Percentiles rank a stretch among this genome's conserved stretches.
phyloP scores from a whole-genome alignment of 441 rosid genomes.

The Pelargonium australe region DNA sequence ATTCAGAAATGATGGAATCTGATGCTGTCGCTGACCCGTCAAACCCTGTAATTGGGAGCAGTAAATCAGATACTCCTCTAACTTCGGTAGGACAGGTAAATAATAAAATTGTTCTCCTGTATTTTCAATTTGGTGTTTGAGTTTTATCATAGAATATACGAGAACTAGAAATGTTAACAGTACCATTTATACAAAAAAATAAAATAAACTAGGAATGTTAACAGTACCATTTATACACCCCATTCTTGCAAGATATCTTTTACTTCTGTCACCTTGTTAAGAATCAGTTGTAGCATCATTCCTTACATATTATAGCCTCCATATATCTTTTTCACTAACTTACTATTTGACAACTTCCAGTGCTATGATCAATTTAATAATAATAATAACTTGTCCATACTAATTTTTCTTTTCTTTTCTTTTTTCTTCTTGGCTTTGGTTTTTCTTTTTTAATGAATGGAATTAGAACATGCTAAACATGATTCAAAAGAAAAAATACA shows the following conservation, averaged over 20 bases:
- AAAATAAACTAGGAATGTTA: background rate
- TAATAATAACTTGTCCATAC: background rate
- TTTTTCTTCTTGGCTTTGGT: background rate
- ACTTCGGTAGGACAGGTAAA: conserved; percentile 12
- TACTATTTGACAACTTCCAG: background rate
- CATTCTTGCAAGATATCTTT: background rate
- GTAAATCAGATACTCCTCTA: conserved; percentile 6
- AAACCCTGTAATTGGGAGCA: conserved; percentile 10
- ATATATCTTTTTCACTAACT: background rate
- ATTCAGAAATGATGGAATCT: conserved; percentile 18
- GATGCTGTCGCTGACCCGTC: conserved; percentile 16
- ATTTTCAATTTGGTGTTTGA: background rate
- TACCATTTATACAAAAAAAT: background rate
- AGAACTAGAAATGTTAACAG: background rate
- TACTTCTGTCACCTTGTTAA: background rate
- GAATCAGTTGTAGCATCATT: background rate
- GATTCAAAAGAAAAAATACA: too few relatives aligned
- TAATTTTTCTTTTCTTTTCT: background rate
- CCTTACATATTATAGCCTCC: background rate
- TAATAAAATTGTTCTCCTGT: conserved; percentile 13
- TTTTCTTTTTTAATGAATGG: background rate
- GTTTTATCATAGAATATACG: background rate
- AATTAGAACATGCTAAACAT: background rate
- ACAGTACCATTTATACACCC: background rate
- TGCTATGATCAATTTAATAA: background rate